Percentiles rank a stretch among this genome's conserved stretches.
These are phyloP conservation scores for Ruellia speciosa DNA, from an alignment of 305 asterid genomes.

Conservation along the genomic window DNA sequence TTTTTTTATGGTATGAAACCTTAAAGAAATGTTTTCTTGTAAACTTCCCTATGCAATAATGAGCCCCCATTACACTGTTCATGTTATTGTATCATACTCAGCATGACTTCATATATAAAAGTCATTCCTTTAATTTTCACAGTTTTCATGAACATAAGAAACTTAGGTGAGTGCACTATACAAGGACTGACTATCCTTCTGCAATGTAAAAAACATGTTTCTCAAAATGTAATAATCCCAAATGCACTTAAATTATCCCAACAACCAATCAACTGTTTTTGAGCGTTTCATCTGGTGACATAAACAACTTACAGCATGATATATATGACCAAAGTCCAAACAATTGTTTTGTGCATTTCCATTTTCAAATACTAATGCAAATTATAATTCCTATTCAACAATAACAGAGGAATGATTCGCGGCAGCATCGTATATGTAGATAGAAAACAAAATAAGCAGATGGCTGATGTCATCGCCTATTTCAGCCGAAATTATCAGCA, in stretches of 20 bases:
- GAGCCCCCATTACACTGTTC: background rate
- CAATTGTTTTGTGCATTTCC: background rate
- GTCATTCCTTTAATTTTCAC: no score
- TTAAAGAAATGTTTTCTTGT: slow-evolving; percentile 12
- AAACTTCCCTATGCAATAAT: slow-evolving; percentile 14
- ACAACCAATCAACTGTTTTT: background rate
- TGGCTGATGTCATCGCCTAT: background rate
- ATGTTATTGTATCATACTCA: background rate
- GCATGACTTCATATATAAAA: no score
- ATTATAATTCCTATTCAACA: no score
- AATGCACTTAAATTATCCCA: no score
- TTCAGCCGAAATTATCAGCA: slow-evolving; percentile 1
- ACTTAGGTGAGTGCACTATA: no score
- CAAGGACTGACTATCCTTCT: no score
- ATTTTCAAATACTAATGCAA: background rate
- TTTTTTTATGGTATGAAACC: background rate
- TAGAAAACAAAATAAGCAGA: background rate
- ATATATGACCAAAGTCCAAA: no score
- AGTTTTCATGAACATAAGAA: no score
- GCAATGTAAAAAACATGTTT: no score
- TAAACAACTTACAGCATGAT: no score
- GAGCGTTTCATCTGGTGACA: no score
- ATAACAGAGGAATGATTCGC: background rate
- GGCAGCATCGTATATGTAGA: background rate
- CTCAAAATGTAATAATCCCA: no score